These are phyloP conservation scores for Cytauxzoon felis DNA, from an alignment of 169 alveolate species.

Conservation along the genomic window DNA sequence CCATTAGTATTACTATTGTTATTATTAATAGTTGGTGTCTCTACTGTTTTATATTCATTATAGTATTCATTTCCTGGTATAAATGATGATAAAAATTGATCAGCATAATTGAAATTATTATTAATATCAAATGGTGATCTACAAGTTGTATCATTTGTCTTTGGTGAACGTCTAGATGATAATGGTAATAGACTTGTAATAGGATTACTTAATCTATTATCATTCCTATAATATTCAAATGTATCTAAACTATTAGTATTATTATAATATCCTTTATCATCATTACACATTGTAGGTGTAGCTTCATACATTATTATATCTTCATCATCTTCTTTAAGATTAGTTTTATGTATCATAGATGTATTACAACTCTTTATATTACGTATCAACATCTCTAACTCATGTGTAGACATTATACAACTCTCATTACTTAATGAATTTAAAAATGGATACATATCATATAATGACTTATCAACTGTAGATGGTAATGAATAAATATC, in stretches of 20 bases:
- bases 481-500: constrained; percentile 41
- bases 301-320: background rate
- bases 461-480: constrained; percentile 10
- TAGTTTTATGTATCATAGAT: background rate
- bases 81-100: constrained; percentile 51
- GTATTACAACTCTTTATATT: background rate
- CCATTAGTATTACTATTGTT: background rate
- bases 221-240: background rate
- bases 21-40: constrained; percentile 41
- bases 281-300: background rate
- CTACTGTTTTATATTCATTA: constrained; percentile 46
- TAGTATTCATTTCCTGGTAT: constrained; percentile 43
- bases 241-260: background rate
- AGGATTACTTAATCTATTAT: background rate
- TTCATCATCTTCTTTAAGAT: background rate
- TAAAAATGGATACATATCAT: constrained; percentile 40
- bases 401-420: constrained; percentile 15
- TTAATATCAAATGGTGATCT: too few relatives aligned
- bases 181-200: background rate
- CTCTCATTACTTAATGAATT: constrained; percentile 32
- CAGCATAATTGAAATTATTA: constrained; percentile 11
- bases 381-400: constrained; percentile 36
- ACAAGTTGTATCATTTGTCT: too few relatives aligned
- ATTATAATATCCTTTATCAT: background rate
- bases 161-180: too few relatives aligned